phyloP scores from a whole-genome alignment of 192 early-diverging fungal genomes.

The Coemansia sp. region DNA sequence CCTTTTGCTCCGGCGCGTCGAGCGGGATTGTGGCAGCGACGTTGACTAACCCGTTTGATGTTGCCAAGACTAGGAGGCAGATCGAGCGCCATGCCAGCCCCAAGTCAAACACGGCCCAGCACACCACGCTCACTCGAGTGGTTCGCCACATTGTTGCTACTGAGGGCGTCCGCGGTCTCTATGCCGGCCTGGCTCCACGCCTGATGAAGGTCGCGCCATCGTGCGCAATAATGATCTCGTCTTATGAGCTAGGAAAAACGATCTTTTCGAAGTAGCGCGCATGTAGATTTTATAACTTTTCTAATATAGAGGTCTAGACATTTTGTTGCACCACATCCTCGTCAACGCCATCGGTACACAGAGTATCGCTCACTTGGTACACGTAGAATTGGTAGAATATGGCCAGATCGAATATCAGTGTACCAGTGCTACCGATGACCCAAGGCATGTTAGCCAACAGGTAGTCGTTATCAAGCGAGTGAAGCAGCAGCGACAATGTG shows the following conservation, averaged over 20 bases:
- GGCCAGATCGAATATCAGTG: constrained; percentile 67
- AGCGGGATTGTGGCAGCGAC: constrained; percentile 86
- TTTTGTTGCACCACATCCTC: neutral
- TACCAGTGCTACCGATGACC: constrained; percentile 67
- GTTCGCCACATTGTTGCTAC: constrained; percentile 41
- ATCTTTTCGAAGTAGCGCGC: constrained; percentile 8
- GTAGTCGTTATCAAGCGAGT: constrained; percentile 56
- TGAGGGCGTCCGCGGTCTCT: constrained; percentile 35
- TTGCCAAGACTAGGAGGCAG: constrained; percentile 90
- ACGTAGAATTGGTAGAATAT: constrained; percentile 67
- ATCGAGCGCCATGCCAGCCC: constrained; percentile 50
- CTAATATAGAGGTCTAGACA: neutral
- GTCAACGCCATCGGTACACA: neutral
- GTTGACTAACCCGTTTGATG: constrained; percentile 93
- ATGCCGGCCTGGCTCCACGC: constrained; percentile 66
- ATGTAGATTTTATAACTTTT: neutral
- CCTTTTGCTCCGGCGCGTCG: constrained; percentile 82
- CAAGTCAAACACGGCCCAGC: constrained; percentile 17
- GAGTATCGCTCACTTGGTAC: constrained; percentile 24
- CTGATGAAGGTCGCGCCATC: constrained; percentile 85
- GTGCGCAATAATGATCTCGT: constrained; percentile 95
- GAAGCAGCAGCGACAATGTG: constrained; percentile 63
- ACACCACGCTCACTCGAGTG: constrained; percentile 15
- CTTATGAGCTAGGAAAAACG: constrained; percentile 73
- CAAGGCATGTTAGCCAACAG: constrained; percentile 35